Base-by-base conservation (phyloP, 495 filamentous ascomycete species). In the Aspergillus olivimuriae region DNA sequence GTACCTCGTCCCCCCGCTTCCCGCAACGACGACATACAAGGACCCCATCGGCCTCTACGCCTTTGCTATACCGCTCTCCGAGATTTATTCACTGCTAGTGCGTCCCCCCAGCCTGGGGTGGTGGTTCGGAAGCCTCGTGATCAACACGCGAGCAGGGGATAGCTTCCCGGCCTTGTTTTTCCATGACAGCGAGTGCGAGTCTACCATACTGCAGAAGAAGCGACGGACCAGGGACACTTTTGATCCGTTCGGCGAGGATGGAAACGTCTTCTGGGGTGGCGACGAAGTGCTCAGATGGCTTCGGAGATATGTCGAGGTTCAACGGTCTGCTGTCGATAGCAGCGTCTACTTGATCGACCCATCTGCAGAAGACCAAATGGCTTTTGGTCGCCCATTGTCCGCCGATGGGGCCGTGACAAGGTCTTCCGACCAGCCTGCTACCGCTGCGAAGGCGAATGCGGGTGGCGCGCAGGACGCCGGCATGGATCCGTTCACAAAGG, bases 401-500 rank as follows among this genome's bases (percentile, higher is more conserved):
- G n/a, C 69, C 38, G 74, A 71, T 33, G 55, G 59, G 2, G 5
- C 52, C 4, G 9, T 36, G 53, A 43, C 44, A 53, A 66, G 54
- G 62, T 65, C 57, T 34, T 60, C 45, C 50, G 59, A 58, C 31
- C 49, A 50, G 50, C 55, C 48, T 52, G 50, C 48, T 41, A 52
- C 56, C 47, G 43, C 43, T 41, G 62, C 57, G 34, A 52, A 56
- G 21, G 51, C 58, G 19, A 63, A 58, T 37, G 58, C 45, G 16
- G 66, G 62, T 15, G 47, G 42, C 18, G 51, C 54, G 33, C 77
- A 69, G 45, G 81, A 92, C 56, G 89, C 76, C 4, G 78, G 78
- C n/a, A 95, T 95, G 88, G 92, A 98, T 58, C 91, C 92, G 1
- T 79, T 97, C 33, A 89, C 84, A 51, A 95, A 95, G 67, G 88